These are phyloP conservation scores for Barnettozyma siamensis DNA, from an alignment of 805 yeast species.

Conservation along the genomic window DNA sequence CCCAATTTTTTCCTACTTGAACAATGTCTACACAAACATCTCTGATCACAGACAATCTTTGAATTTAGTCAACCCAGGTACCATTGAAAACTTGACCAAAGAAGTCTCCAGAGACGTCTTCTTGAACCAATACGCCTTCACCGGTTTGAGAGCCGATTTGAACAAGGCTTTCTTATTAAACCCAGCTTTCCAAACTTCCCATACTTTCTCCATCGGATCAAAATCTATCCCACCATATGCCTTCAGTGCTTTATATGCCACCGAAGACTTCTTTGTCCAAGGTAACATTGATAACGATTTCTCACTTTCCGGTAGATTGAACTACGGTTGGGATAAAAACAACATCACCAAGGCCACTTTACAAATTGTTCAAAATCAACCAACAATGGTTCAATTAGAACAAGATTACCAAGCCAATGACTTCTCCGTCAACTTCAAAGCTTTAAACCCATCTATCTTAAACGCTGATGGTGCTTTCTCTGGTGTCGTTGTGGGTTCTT, in stretches of 20 bases:
- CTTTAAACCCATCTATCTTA: slow-evolving; percentile 80
- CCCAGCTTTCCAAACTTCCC: slow-evolving; percentile 96
- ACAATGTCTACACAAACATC: slow-evolving; percentile 63
- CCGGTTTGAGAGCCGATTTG: slow-evolving; percentile 94
- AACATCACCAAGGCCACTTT: slow-evolving; percentile 78
- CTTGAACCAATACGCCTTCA: slow-evolving; percentile 81
- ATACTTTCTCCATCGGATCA: slow-evolving; percentile 85
- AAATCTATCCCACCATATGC: slow-evolving; percentile 85
- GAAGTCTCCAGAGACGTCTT: slow-evolving; percentile 94
- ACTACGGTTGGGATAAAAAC: slow-evolving; percentile 82
- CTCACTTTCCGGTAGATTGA: slow-evolving; percentile 80
- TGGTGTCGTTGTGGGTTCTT: slow-evolving; percentile 90
- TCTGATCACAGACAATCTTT: slow-evolving; percentile 74
- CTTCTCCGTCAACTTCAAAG: slow-evolving; percentile 81
- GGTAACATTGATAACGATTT: slow-evolving; percentile 87
- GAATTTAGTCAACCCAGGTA: slow-evolving; percentile 87
- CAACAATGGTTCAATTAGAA: slow-evolving; percentile 91
- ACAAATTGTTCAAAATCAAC: slow-evolving; percentile 86
- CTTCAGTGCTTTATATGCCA: slow-evolving; percentile 82
- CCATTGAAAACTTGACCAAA: slow-evolving; percentile 86
- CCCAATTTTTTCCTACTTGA: slow-evolving; percentile 8
- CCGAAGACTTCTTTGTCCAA: slow-evolving; percentile 79
- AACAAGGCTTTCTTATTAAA: slow-evolving; percentile 85
- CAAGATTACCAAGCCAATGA: slow-evolving; percentile 92
- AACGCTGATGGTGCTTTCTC: slow-evolving; percentile 59